Evolutionary conservation across 176 grass and related monocot species (phyloP).

Genomic region (Eremochloa ophiuroides): DNA sequence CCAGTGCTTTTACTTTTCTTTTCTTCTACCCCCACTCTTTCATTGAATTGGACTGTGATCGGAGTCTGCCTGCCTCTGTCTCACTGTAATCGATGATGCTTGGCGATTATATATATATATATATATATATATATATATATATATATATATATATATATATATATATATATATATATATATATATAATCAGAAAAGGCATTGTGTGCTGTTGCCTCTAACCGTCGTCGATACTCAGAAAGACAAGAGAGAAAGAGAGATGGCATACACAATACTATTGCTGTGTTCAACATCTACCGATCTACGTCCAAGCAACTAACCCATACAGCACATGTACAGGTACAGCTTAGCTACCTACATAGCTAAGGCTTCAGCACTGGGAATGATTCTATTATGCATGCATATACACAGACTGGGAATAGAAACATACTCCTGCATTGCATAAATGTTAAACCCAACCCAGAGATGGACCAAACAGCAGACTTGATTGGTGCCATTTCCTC

Average conservation of each 20-base stretch:
- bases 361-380: no score
- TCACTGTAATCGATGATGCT: not conserved
- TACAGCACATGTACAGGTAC: not conserved
- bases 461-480: not conserved
- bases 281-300: not conserved
- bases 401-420: not conserved
- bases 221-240: no score
- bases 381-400: no score
- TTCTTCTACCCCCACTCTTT: not conserved
- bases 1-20: not conserved
- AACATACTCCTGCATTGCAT: not conserved
- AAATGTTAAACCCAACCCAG: not conserved
- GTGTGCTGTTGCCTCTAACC: no score
- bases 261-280: no score
- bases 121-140: no score
- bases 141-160: no score
- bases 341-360: not conserved
- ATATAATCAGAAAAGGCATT: no score
- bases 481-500: not conserved
- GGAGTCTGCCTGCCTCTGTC: not conserved
- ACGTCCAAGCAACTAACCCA: not conserved
- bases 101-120: not conserved
- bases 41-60: no score
- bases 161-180: no score
- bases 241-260: no score